A percentile compares a stretch with the other conserved stretches of the same genome.
Evolutionary conservation across 495 filamentous ascomycete species (phyloP).

Genomic region (Xylaria sp.): DNA sequence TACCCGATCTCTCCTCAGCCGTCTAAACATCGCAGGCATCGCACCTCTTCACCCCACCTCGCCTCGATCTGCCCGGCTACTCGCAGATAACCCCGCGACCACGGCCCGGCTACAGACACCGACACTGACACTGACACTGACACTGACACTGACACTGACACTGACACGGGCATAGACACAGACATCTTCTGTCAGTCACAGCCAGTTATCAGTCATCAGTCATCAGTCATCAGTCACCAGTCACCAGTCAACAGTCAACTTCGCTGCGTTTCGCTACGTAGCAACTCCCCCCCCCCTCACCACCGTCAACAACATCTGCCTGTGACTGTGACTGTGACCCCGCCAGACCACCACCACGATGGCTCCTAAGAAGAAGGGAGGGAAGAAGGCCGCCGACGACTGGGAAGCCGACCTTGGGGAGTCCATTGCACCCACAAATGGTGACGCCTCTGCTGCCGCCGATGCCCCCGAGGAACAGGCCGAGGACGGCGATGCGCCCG

Average conservation of each 20-base stretch:
- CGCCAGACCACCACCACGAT: constrained; percentile 55
- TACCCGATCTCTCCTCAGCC: constrained; percentile 10
- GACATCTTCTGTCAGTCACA: neutral
- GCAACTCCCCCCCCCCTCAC: neutral
- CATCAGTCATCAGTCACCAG: too few species aligned
- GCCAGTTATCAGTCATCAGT: too few species aligned
- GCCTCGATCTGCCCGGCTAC: constrained; percentile 8
- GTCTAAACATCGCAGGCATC: constrained; percentile 21
- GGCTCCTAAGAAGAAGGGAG: constrained; percentile 94
- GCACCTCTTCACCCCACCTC: constrained; percentile 16
- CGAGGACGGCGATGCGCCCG: constrained; percentile 56
- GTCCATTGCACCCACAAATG: constrained; percentile 59
- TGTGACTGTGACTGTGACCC: too few species aligned
- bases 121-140: too few species aligned
- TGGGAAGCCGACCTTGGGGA: constrained; percentile 98
- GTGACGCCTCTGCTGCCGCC: constrained; percentile 42
- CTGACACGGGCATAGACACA: constrained; percentile 3
- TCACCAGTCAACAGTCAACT: too few species aligned
- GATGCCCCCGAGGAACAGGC: constrained; percentile 47
- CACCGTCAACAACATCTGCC: neutral
- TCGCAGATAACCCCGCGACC: neutral
- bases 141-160: too few species aligned
- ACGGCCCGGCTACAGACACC: neutral
- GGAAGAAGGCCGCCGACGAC: constrained; percentile 86
- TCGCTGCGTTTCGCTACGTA: neutral